Evolutionary conservation across 768 basidiomycete species (phyloP), one percentile per base, ranked within the genome.

Genomic region (Boletus barrowsii): DNA sequence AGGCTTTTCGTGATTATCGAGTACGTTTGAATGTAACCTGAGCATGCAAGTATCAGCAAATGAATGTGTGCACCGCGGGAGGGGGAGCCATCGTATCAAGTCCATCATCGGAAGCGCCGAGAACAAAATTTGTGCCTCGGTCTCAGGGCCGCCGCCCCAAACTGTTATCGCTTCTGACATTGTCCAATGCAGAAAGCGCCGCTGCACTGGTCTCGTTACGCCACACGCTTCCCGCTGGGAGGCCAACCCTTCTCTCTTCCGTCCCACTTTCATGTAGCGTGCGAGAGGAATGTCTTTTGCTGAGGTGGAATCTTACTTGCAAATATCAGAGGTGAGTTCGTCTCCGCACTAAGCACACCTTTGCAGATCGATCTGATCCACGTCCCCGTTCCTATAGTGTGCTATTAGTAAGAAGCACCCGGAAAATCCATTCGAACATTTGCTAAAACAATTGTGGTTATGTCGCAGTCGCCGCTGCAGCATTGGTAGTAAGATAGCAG

Each of bases 291-390:
- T 61, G 60, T 60, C 60, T 26, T 11, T 37, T n/a, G 44, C 15
- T 26, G 47, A 47, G 41, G 58, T 61, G 6, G 60, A 61, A 32
- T 53, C 48, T 10, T 60, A 59, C 45, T 39, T 61, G 44, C 50
- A 32, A 20, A 18, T 24, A 35, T 59, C 59, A 26, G 57, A 61
- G 48, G 58, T 50, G 42, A 53, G 45, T 45, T 36, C 33, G 11
- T 48, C 18, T 36, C 18, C 42, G 10, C 30, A 40, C 10, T n/a
- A 5, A 10, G 20, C n/a, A 13, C 10, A 9, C 13, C 3, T 17
- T 11, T 9, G 18, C 42, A 7, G 6, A 24, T 40, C 10, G 15
- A 40, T 18, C 44, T 47, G 30, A 44, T 24, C 18, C 32, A 6
- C 4, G 15, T 10, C 4, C 14, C 4, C 15, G 20, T 20, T 40